phyloP scores from a whole-genome alignment of 441 rosid species.

The Daphne laureola region DNA sequence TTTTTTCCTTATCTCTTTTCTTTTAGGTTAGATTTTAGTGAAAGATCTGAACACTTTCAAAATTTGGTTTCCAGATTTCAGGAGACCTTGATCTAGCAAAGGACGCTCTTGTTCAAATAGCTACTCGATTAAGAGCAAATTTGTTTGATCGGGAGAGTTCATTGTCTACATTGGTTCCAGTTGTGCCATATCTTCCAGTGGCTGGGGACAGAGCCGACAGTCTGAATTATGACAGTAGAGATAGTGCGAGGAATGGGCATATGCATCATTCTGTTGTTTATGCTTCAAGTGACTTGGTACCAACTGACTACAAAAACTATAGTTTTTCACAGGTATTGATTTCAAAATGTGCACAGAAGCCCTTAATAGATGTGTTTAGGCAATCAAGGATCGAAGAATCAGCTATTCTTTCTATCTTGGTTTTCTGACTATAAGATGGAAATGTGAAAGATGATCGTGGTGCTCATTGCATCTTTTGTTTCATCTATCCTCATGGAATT shows the following conservation, averaged over 20 bases:
- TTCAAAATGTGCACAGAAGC: no score
- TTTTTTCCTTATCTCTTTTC: no score
- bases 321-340: slow-evolving; percentile 53
- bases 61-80: slow-evolving; percentile 42
- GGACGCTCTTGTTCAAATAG: slow-evolving; percentile 83
- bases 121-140: slow-evolving; percentile 79
- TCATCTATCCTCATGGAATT: no score
- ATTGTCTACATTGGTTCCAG: slow-evolving; percentile 65
- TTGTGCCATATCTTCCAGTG: slow-evolving; percentile 77
- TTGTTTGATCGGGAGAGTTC: slow-evolving; percentile 80
- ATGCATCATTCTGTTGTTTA: slow-evolving; percentile 68
- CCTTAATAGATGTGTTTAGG: no score
- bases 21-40: no score
- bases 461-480: no score
- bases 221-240: slow-evolving; percentile 56
- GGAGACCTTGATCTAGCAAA: slow-evolving; percentile 93
- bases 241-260: slow-evolving; percentile 59
- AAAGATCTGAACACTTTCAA: no score
- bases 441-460: no score
- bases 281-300: slow-evolving; percentile 52
- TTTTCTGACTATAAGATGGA: no score
- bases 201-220: slow-evolving; percentile 51
- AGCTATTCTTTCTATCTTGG: neutral
- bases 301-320: slow-evolving; percentile 65
- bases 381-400: no score